Evolutionary conservation across 805 yeast species (phyloP).

Genomic region (Cephaloascus fragrans): DNA sequence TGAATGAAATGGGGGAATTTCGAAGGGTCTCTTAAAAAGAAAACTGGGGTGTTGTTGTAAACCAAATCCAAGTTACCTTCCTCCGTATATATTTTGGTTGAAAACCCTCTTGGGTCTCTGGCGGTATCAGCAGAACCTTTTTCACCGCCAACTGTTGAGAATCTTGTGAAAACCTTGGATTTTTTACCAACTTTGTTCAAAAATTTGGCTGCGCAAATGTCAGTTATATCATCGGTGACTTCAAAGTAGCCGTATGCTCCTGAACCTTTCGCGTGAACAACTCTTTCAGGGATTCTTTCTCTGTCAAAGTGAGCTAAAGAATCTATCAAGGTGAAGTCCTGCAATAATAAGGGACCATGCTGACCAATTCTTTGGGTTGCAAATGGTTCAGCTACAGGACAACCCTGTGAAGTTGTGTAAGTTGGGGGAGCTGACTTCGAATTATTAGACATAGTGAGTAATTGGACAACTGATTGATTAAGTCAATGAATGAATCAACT

Average conservation of each 20-base stretch:
- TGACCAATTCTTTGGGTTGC: constrained; percentile 69
- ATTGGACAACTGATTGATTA: too few relatives aligned
- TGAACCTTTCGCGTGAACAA: constrained; percentile 89
- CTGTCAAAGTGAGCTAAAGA: constrained; percentile 81
- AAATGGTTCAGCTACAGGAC: constrained; percentile 68
- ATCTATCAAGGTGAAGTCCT: constrained; percentile 75
- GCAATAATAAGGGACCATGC: constrained; percentile 72
- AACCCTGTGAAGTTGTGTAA: constrained; percentile 66
- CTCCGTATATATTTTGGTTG: constrained; percentile 56
- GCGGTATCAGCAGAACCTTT: constrained; percentile 56
- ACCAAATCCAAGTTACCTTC: constrained; percentile 68
- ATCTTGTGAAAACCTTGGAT: constrained; percentile 62
- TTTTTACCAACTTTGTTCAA: constrained; percentile 70
- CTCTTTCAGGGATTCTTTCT: constrained; percentile 87
- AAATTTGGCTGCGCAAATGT: constrained; percentile 60
- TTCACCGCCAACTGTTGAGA: constrained; percentile 67
- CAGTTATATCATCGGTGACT: constrained; percentile 78
- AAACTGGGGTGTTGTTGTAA: constrained; percentile 62
- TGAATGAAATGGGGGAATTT: constrained; percentile 60
- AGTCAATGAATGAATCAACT: too few relatives aligned
- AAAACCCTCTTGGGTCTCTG: constrained; percentile 64
- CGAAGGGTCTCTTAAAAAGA: constrained; percentile 53
- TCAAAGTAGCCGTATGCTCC: constrained; percentile 87
- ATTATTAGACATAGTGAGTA: too few relatives aligned
- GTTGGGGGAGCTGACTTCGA: constrained; percentile 30